Conservation (phyloP, 495 filamentous ascomycete species). For the Niebla homalea region DNA sequence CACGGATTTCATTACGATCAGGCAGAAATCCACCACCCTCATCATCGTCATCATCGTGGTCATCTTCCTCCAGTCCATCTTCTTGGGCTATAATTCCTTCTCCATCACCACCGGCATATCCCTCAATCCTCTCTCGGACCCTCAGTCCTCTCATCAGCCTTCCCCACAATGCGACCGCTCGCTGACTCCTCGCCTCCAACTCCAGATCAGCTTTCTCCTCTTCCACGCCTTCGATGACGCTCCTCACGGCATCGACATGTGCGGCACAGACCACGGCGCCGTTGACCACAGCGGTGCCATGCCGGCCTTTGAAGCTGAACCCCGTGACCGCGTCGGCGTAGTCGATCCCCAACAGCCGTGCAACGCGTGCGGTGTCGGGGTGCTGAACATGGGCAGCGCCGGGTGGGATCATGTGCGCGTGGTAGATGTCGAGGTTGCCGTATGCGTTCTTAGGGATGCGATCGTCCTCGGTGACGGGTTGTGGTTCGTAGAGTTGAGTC, state of each 20-base stretch:
- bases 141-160: conserved; percentile 60
- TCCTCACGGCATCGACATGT: conserved; percentile 55
- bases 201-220: conserved; percentile 46
- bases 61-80: conserved; percentile 12
- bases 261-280: conserved; percentile 66
- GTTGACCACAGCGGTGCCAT: conserved; percentile 63
- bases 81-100: conserved; percentile 23
- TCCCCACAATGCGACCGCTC: conserved; percentile 61
- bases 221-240: conserved; percentile 49
- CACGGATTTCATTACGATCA: conserved; percentile 1
- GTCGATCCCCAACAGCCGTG: conserved; percentile 67
- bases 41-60: conserved; percentile 17
- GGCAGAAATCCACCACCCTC: conserved; percentile 13
- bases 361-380: conserved; percentile 55
- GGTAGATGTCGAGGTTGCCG: conserved; percentile 84
- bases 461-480: conserved; percentile 54
- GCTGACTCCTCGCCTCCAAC: conserved; percentile 37
- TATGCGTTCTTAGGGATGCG: conserved; percentile 73
- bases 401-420: conserved; percentile 78
- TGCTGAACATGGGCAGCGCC: conserved; percentile 64
- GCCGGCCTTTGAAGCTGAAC: conserved; percentile 70
- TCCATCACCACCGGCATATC: conserved; percentile 31
- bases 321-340: conserved; percentile 82
- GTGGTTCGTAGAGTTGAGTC: conserved; percentile 54
- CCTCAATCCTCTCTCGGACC: conserved; percentile 62